Base-by-base conservation (phyloP, 1,284 basidiomycete species). In the Cystobasidium slooffiae region DNA sequence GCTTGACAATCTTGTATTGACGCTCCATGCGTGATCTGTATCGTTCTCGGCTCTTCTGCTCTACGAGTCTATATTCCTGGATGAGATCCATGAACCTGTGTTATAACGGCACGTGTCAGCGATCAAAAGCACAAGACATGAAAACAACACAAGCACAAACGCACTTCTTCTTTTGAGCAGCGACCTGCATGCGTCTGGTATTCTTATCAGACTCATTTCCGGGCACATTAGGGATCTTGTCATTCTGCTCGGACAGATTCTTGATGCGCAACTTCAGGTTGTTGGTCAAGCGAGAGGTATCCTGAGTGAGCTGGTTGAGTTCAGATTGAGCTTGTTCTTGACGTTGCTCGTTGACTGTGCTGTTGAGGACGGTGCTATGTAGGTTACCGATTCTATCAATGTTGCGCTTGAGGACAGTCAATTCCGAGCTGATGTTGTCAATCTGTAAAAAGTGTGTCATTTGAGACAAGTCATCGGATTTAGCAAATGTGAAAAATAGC, bases 1-100 rank as follows among this genome's bases (percentile, higher is more conserved):
- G 93, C 84, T 97, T 96, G 73, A 95, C 93, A 89, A 99, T 99
- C 84, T 90, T 93, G 86, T 91, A 96, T 84, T 99, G 97, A 77
- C 97, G 88, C 84, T 96, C 95, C 85, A 96, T 89, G 58, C 94
- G 87, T 82, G 95, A 92, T 84, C 93, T 93, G 84, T 97, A 94
- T 85, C 93, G 95, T 78, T 90, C 87, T 74, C 96, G 89, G 82
- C 92, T 93, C 81, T 93, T 90, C 83, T 94, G 91, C 84, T 99
- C 97, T 31, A 97, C 93, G 52, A 88, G 88, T 84, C 97, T 94
- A 80, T 87, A 86, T 77, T 86, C 83, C 77, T 86, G 83, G 59
- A 87, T 82, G 44, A 84, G 81, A 64, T 82, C 81, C 76, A 84
- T 81, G 78, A 84, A 84, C 22, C 79, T 77, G 75, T 82, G 83